Evolutionary conservation across 768 basidiomycete genomes (phyloP).

Genomic region (Favolaschia claudopus): DNA sequence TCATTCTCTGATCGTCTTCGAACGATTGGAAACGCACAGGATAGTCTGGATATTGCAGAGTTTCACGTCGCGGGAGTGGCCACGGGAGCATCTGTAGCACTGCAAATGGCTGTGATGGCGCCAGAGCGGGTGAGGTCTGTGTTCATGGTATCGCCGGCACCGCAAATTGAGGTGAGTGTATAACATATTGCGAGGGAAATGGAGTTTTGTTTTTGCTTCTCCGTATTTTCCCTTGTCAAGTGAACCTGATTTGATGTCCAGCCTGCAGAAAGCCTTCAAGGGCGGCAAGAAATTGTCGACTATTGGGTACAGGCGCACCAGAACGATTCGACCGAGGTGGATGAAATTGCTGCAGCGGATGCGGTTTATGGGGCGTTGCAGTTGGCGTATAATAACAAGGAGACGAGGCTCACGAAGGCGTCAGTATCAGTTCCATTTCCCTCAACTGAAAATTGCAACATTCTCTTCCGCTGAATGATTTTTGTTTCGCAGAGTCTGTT

Average conservation of each 20-base stretch:
- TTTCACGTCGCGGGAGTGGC: conserved; percentile 48
- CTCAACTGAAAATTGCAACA: neutral
- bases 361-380: conserved; percentile 40
- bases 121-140: conserved; percentile 44
- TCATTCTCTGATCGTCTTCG: neutral
- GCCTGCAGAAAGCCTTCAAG: conserved; percentile 41
- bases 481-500: conserved; percentile 25
- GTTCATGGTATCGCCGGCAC: conserved; percentile 45
- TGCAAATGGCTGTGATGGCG: conserved; percentile 41
- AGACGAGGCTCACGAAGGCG: conserved; percentile 32
- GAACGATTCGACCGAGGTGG: conserved; percentile 25
- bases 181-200: too few relatives aligned
- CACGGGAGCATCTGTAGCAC: conserved; percentile 44
- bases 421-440: conserved; percentile 17
- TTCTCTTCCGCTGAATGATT: too few relatives aligned
- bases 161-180: conserved; percentile 41
- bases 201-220: neutral
- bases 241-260: conserved; percentile 21
- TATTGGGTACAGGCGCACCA: conserved; percentile 37
- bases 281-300: conserved; percentile 44
- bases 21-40: too few relatives aligned
- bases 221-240: too few relatives aligned
- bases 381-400: conserved; percentile 40
- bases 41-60: conserved; percentile 43
- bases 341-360: conserved; percentile 34